Evolutionary conservation across 805 yeast species (phyloP).

Genomic region (Myxozyma melibiosi): DNA sequence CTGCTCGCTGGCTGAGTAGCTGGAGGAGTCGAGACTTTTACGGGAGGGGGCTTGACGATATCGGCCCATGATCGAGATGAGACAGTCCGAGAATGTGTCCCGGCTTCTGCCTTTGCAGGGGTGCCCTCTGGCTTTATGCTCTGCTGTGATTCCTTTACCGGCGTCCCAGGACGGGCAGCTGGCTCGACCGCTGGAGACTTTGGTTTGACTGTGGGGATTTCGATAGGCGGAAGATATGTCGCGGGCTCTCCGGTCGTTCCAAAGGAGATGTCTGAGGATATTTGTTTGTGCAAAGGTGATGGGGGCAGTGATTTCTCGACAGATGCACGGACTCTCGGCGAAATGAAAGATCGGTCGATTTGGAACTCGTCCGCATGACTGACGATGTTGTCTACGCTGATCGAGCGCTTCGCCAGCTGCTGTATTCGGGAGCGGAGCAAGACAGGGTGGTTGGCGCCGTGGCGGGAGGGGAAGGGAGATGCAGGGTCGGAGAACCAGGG

Average conservation of each 20-base stretch:
- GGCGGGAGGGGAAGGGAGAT: constrained; percentile 14
- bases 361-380: not conserved
- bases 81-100: constrained; percentile 4
- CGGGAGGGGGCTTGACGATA: constrained; percentile 20
- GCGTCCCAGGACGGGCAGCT: too few relatives aligned
- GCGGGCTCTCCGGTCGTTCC: too few relatives aligned
- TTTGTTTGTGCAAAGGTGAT: not conserved
- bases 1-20: not conserved
- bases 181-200: too few relatives aligned
- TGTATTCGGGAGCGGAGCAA: constrained; percentile 16
- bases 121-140: too few relatives aligned
- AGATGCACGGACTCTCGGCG: not conserved
- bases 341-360: not conserved
- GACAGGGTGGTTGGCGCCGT: constrained; percentile 1
- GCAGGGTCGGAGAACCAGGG: constrained; percentile 26
- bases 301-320: not conserved
- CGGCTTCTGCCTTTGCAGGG: too few relatives aligned
- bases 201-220: too few relatives aligned
- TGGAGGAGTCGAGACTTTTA: too few relatives aligned
- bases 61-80: constrained; percentile 29
- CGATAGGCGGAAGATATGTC: too few relatives aligned
- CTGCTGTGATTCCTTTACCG: too few relatives aligned
- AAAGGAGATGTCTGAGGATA: too few relatives aligned
- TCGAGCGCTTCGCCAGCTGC: constrained; percentile 4
- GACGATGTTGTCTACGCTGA: not conserved